These are phyloP conservation scores for Voacanga thouarsii DNA, from an alignment of 257 asterid genomes.

Conservation along the genomic window DNA sequence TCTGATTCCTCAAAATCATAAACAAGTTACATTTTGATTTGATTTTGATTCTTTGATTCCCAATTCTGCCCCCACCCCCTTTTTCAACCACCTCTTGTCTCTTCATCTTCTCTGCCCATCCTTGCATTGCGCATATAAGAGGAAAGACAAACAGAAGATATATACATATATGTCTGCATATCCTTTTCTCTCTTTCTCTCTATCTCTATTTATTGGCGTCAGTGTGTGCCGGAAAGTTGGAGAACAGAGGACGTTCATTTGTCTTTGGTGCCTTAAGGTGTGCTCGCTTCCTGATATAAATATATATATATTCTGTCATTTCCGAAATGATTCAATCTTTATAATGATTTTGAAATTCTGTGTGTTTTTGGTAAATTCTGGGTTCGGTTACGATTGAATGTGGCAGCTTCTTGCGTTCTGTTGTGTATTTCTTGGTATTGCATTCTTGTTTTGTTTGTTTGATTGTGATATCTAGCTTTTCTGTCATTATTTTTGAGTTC, in stretches of 20 bases:
- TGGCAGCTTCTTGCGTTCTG: neutral
- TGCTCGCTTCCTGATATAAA: neutral
- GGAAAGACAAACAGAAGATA: slow-evolving; percentile 9
- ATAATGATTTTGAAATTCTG: neutral
- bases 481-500: too few species aligned
- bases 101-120: slow-evolving; percentile 33
- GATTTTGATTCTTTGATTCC: slow-evolving; percentile 19
- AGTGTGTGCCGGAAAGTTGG: neutral
- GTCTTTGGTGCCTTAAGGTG: slow-evolving; percentile 1
- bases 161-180: slow-evolving; percentile 1
- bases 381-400: neutral
- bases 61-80: slow-evolving; percentile 33
- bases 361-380: too few species aligned
- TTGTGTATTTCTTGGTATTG: neutral
- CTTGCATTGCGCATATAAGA: slow-evolving; percentile 22
- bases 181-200: neutral
- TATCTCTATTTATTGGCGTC: neutral
- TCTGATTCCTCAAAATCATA: slow-evolving; percentile 15
- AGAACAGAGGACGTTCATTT: neutral
- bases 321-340: neutral
- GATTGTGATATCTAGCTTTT: neutral
- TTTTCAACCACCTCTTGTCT: slow-evolving; percentile 40
- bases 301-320: neutral
- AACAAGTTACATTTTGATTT: neutral
- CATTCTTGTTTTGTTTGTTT: neutral